Base-by-base conservation (phyloP, 2,329 filamentous ascomycete genomes). In the Arthrobotrys iridis region DNA sequence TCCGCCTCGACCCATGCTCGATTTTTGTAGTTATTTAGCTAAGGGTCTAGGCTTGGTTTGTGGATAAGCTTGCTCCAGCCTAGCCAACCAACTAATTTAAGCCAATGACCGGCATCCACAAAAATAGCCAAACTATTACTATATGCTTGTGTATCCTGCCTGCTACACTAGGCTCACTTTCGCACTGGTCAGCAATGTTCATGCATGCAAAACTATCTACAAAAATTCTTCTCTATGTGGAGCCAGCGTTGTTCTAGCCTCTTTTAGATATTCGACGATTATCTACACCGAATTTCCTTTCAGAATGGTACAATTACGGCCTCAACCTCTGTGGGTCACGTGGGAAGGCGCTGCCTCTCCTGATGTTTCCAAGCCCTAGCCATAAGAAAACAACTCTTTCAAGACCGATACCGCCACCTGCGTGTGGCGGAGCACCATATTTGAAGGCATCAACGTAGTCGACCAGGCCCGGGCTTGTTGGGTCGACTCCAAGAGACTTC, bases 381-480 rank as follows among this genome's bases (percentile, higher is more conserved):
- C 79, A 80, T 65, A 80, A 72, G 68, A 80, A 80, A 0, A 97
- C 89, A 60, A 97, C 90, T 80, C 93, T 89, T 84, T 97, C 93
- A 59, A 97, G 85, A 57, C 93, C 93, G 79, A 97, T 93, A 82
- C 93, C 93, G 79, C 92, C 93, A 77, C 93, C 93, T 40, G 92
- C 93, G 80, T 97, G 93, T 0, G 93, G 91, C n/a, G 93, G 93
- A 20, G 93, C 91, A 78, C 92, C 93, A 81, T 90, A 94, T 80
- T 89, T 88, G 85, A 97, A 97, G 35, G 91, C 90, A 80, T 91
- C 89, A 75, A 97, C 88, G 81, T 97, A 97, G 79, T 97, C 93
- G 81, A 94, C 92, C 85, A 97, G 91, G n/a, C 90, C 88, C 0
- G 84, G 81, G 77, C 86, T 88, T 50, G 86, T 84, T 0, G 93